Evolutionary conservation across 2,329 filamentous ascomycete genomes (phyloP).

Genomic region (Aspergillus fijiensis): DNA sequence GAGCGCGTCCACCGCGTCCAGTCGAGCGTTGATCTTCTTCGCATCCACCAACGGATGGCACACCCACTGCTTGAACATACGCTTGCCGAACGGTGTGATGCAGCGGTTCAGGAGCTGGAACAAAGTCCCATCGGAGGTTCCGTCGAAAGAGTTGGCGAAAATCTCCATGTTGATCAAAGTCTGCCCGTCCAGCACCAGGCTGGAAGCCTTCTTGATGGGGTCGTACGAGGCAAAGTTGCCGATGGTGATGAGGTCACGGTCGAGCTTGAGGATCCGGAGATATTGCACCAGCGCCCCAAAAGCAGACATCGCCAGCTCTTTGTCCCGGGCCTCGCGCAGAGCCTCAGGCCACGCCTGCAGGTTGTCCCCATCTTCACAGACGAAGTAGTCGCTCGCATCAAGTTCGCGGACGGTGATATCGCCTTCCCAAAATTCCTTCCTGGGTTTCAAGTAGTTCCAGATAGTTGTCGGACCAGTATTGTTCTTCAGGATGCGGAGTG

Average conservation of each 20-base stretch:
- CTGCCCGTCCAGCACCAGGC: conserved; percentile 88
- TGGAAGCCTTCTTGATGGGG: conserved; percentile 86
- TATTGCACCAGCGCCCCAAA: conserved; percentile 88
- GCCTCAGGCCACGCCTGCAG: conserved; percentile 74
- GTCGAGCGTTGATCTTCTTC: conserved; percentile 81
- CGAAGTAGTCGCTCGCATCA: conserved; percentile 76
- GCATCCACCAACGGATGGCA: conserved; percentile 91
- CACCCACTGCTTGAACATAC: conserved; percentile 93
- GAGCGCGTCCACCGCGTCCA: conserved; percentile 91
- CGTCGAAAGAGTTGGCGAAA: conserved; percentile 89
- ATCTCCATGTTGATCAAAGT: conserved; percentile 97
- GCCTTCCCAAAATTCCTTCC: conserved; percentile 86
- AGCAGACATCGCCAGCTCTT: conserved; percentile 84
- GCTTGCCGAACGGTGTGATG: conserved; percentile 94
- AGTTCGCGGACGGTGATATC: conserved; percentile 81
- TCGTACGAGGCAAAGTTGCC: conserved; percentile 90
- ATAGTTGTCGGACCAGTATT: conserved; percentile 90
- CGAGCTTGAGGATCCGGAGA: conserved; percentile 80
- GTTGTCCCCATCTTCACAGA: conserved; percentile 55
- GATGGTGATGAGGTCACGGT: conserved; percentile 80
- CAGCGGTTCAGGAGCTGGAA: conserved; percentile 91
- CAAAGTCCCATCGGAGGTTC: conserved; percentile 78
- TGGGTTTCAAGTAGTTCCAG: conserved; percentile 89
- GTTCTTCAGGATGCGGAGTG: conserved; percentile 89
- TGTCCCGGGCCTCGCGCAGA: conserved; percentile 69